Base-by-base conservation (phyloP, 306 rosid species). In the Mimosa bimucronata region DNA sequence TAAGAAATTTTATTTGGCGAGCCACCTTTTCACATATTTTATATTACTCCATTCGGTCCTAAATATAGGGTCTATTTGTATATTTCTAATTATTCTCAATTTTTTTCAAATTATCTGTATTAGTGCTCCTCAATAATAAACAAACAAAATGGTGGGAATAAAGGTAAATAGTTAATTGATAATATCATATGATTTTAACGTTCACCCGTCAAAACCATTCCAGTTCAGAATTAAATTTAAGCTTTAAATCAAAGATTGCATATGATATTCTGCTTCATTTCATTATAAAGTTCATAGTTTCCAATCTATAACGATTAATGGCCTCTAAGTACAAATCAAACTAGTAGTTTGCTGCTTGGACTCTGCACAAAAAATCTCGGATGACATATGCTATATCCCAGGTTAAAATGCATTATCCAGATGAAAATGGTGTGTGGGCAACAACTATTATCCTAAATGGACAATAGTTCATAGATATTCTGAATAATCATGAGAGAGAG, bases 1-100 rank as follows among this genome's bases (percentile, higher is more conserved):
- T 55, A 53, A 74, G 71, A 75, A 82, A 69, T 71, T 65, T 76
- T 19, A 50, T 29, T 67, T 77, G 40, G 25, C 50, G 23, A 44
- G 50, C 11, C 15, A 28, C 38, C 28, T 15, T 16, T 8, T 26
- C 65, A 81, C 75, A 48, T 45, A 26, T 14, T 48, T 57, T 53
- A 26, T 6, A 40, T 19, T n/a, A 42, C 30, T 76, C 14, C 44
- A 6, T 46, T 78, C n/a, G n/a, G n/a, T n/a, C n/a, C n/a, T n/a
- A n/a, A n/a, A n/a, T n/a, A n/a, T n/a, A n/a, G n/a, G n/a, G n/a
- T n/a, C n/a, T n/a, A n/a, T n/a, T n/a, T n/a, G n/a, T n/a, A n/a
- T n/a, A n/a, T n/a, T n/a, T n/a, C n/a, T n/a, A n/a, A n/a, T n/a
- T n/a, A n/a, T n/a, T n/a, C n/a, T n/a, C n/a, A n/a, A n/a, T n/a